Base-by-base conservation (phyloP, 371 early-diverging fungal genomes). In the Lichtheimia corymbifera region DNA sequence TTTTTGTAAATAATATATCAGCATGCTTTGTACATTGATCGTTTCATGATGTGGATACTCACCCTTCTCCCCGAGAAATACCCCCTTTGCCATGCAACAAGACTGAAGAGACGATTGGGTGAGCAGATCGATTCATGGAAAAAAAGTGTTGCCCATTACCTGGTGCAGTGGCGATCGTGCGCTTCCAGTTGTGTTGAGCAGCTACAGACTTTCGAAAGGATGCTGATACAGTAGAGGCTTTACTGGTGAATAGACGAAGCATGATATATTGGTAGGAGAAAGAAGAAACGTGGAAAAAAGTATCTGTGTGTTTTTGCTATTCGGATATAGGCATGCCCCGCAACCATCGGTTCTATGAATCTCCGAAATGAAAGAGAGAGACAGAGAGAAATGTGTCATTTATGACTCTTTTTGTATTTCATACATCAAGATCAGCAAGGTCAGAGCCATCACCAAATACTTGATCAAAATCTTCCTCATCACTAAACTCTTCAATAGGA, bases 21-120 rank as follows among this genome's bases (percentile, higher is more conserved):
- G 7, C 9, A 15, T 40, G 18, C 57, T 18, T 5, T 17, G 15
- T 41, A 47, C 17, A 27, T 50, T 2, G 15, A 30, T 27, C 15
- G n/a, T 9, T 20, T 11, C 28, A 9, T 58, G 15, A 0, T 45
- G 15, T 27, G 13, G 35, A 22, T 22, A 14, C n/a, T 35, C 71
- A 76, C 76, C 76, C 76, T 42, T 76, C 76, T 53, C 76, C 76
- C 30, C 65, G 64, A 56, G 72, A 42, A 15, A 72, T 55, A 18
- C 63, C 63, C 27, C 50, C 58, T 42, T 71, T 73, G 44, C 76
- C 76, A 59, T 76, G 76, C 28, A 66, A 68, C 15, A 70, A 44
- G 47, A 63, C 76, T 76, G 17, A 17, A 44, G 1, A 14, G 14
- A 28, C 15, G 18, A 20, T 22, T 27, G 12, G 17, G 15, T 35